Conservation (phyloP, 805 yeast species). For the Ogataea nonfermentans region DNA sequence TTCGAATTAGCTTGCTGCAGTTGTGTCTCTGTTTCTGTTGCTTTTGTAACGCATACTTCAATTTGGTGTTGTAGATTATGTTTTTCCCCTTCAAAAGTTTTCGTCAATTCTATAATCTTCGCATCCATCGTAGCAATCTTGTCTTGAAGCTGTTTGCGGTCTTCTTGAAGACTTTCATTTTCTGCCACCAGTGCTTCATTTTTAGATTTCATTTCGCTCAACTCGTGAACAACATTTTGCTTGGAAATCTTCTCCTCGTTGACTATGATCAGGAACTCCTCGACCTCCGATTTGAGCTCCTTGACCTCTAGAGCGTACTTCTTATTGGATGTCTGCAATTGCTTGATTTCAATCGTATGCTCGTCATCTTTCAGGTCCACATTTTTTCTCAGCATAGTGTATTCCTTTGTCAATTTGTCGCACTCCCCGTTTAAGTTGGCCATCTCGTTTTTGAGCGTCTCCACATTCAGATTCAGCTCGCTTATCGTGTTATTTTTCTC, state of each 20-base stretch:
- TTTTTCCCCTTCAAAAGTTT: conserved; percentile 25
- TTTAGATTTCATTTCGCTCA: conserved; percentile 34
- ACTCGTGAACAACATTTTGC: conserved; percentile 45
- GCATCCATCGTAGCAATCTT: conserved; percentile 19
- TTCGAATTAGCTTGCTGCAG: conserved; percentile 8
- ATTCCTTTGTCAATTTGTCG: conserved; percentile 44
- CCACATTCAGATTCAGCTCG: conserved; percentile 20
- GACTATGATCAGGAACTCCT: conserved; percentile 35
- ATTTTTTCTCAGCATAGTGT: conserved; percentile 39
- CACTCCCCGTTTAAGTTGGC: conserved; percentile 52
- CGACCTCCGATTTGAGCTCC: conserved; percentile 35
- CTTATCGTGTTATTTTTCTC: conserved; percentile 30
- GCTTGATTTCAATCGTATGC: conserved; percentile 40
- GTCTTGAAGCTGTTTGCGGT: conserved; percentile 25
- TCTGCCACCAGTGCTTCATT: conserved; percentile 24
- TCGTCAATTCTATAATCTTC: conserved; percentile 9
- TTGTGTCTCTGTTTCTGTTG: conserved; percentile 25
- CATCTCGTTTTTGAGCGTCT: conserved; percentile 32
- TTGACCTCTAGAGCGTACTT: conserved; percentile 38
- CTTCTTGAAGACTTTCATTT: conserved; percentile 27
- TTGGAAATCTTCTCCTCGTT: conserved; percentile 43
- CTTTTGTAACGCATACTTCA: conserved; percentile 19
- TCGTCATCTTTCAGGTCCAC: conserved; percentile 39
- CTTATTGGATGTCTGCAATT: conserved; percentile 39
- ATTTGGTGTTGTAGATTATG: conserved; percentile 24